phyloP scores from a whole-genome alignment of 768 basidiomycete species.

The Hericium erinaceus region DNA sequence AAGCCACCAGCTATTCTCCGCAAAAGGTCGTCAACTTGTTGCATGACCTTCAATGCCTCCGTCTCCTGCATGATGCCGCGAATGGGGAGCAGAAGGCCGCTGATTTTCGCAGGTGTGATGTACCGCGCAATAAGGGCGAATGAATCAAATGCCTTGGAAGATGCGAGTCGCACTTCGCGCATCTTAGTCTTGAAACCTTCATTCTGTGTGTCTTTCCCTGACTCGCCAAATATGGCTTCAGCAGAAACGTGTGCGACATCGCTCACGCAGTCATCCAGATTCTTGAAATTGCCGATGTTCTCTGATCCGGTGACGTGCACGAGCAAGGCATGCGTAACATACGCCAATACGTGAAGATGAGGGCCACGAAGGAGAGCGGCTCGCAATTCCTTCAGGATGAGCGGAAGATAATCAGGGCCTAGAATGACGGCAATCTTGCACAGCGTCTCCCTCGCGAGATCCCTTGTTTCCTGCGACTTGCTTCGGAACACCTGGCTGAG shows the following conservation, averaged over 20 bases:
- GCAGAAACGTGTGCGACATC: slow-evolving; percentile 75
- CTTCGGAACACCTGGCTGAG: slow-evolving; percentile 89
- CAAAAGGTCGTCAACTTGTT: slow-evolving; percentile 81
- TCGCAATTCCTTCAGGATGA: slow-evolving; percentile 73
- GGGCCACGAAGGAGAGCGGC: slow-evolving; percentile 83
- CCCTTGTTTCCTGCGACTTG: slow-evolving; percentile 86
- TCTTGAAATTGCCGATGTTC: slow-evolving; percentile 41
- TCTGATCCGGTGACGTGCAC: slow-evolving; percentile 67
- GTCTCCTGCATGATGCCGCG: slow-evolving; percentile 83
- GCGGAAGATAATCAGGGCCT: slow-evolving; percentile 65
- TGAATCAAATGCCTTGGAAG: slow-evolving; percentile 78
- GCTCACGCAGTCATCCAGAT: slow-evolving; percentile 67
- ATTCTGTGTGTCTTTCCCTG: slow-evolving; percentile 77
- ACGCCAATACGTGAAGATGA: slow-evolving; percentile 88
- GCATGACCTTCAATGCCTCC: slow-evolving; percentile 68
- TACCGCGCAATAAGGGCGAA: slow-evolving; percentile 74
- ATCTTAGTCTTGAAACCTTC: slow-evolving; percentile 94
- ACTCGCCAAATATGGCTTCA: slow-evolving; percentile 91
- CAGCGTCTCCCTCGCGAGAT: slow-evolving; percentile 74
- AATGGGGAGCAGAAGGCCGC: slow-evolving; percentile 66
- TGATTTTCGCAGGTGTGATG: slow-evolving; percentile 70
- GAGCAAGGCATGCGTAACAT: slow-evolving; percentile 72
- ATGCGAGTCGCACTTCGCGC: slow-evolving; percentile 80
- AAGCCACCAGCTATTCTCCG: slow-evolving; percentile 76
- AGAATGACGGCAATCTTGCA: slow-evolving; percentile 68